These are phyloP conservation scores for Climacium dendroides DNA, from an alignment of 225 moss, liverwort and hornwort species.

Conservation along the genomic window DNA sequence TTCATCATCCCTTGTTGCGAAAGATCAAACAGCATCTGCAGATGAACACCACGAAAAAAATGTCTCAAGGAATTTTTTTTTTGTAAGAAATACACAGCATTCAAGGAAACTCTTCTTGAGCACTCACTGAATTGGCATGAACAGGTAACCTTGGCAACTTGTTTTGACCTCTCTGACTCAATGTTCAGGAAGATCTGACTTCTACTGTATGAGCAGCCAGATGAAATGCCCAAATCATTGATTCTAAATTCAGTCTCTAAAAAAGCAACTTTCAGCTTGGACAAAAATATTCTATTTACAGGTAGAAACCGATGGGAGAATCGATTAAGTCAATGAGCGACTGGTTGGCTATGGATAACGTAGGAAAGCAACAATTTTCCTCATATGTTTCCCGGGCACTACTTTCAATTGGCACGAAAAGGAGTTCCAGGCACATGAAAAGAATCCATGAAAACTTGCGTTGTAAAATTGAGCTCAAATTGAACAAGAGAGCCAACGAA, in stretches of 20 bases:
- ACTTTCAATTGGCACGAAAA: not conserved
- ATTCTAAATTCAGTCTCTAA: not conserved
- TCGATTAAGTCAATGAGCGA: not conserved
- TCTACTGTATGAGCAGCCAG: not conserved
- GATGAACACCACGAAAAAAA: not conserved
- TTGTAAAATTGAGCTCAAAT: not conserved
- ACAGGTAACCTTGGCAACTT: not conserved
- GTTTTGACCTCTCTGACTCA: not conserved
- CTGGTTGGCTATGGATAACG: not conserved
- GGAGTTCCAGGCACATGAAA: not conserved
- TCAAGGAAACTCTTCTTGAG: not conserved
- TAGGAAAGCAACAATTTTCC: not conserved
- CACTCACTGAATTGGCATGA: not conserved
- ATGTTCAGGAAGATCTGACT: not conserved
- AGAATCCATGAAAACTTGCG: not conserved
- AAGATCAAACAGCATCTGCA: conserved; percentile 67
- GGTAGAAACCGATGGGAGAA: not conserved
- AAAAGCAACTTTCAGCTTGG: not conserved
- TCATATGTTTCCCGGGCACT: not conserved
- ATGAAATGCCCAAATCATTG: not conserved
- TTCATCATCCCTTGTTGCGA: conserved; percentile 79
- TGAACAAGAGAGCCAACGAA: not conserved
- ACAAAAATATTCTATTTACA: not conserved
- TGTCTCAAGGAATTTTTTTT: not conserved
- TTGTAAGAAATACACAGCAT: not conserved